phyloP scores from a whole-genome alignment of 192 early-diverging fungal species.

The Entrophospora sp. region DNA sequence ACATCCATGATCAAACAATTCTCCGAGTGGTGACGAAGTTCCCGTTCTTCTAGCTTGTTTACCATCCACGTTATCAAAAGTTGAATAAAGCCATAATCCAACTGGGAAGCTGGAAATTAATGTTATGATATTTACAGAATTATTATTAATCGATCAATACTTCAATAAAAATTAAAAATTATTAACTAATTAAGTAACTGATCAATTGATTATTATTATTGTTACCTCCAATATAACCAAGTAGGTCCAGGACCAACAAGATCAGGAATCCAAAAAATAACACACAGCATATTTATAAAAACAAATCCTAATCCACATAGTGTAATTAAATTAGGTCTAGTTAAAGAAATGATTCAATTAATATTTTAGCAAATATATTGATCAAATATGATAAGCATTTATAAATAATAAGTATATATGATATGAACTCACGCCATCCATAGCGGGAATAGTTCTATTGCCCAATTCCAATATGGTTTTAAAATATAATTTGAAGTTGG shows the following conservation, averaged over 20 bases:
- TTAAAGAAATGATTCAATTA: no score
- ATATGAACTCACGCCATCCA: conserved; percentile 90
- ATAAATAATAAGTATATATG: no score
- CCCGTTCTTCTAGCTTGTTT: conserved; percentile 77
- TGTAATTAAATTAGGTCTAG: conserved; percentile 74
- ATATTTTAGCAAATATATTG: no score
- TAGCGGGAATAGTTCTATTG: conserved; percentile 76
- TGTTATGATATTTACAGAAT: conserved; percentile 20
- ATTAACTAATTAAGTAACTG: not conserved
- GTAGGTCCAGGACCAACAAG: conserved; percentile 56
- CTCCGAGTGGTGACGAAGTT: conserved; percentile 67
- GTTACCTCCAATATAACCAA: conserved; percentile 56
- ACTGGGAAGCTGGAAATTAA: conserved; percentile 65
- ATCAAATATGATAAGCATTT: no score
- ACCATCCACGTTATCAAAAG: conserved; percentile 85
- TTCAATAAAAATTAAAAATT: no score
- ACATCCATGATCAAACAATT: conserved; percentile 81
- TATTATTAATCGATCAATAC: no score
- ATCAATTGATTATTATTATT: conserved; percentile 1
- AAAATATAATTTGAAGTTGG: conserved; percentile 74
- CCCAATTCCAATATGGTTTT: conserved; percentile 84
- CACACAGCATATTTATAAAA: conserved; percentile 62
- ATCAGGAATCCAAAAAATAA: conserved; percentile 60
- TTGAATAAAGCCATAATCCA: conserved; percentile 81
- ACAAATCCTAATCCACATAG: conserved; percentile 71